Percentiles rank a stretch among this genome's conserved stretches.
Conservation (phyloP, 352 stramenopile genomes). For the Phytophthora europaea region DNA sequence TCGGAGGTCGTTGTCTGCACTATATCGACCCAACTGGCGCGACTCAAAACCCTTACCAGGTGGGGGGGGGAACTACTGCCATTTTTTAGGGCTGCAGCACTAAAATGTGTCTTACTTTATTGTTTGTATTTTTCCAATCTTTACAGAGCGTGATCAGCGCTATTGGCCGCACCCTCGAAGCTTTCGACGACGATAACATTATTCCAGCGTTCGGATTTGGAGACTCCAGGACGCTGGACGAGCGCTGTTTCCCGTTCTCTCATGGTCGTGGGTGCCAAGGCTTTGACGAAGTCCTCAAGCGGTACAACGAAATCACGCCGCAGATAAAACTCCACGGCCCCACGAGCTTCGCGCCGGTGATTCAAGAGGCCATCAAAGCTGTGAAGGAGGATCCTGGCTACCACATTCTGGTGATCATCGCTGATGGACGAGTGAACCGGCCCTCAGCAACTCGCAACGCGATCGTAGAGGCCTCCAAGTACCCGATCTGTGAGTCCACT, state of each 20-base stretch:
- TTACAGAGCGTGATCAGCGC: constrained; percentile 61
- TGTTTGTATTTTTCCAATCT: not conserved
- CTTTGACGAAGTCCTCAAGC: constrained; percentile 62
- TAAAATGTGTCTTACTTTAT: not conserved
- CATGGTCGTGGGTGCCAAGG: constrained; percentile 47
- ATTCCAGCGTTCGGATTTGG: constrained; percentile 80
- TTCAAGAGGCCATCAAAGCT: constrained; percentile 60
- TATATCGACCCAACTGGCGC: constrained; percentile 64
- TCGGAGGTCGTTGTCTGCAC: constrained; percentile 71
- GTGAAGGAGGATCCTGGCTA: constrained; percentile 64
- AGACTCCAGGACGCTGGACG: constrained; percentile 57
- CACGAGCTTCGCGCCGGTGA: constrained; percentile 78
- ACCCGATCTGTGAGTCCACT: constrained; percentile 63
- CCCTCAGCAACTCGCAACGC: constrained; percentile 64
- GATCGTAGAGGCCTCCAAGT: constrained; percentile 80
- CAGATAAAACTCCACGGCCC: constrained; percentile 65
- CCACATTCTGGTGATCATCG: constrained; percentile 84
- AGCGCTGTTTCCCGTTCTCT: constrained; percentile 60
- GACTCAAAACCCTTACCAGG: constrained; percentile 68
- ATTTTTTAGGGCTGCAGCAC: not conserved
- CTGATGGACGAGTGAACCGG: constrained; percentile 81
- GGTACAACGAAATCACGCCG: constrained; percentile 72
- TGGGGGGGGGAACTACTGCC: not conserved
- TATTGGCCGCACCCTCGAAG: constrained; percentile 70
- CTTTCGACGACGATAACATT: constrained; percentile 86